Conservation (phyloP, 345 rosid species). For the Anacardium occidentale region DNA sequence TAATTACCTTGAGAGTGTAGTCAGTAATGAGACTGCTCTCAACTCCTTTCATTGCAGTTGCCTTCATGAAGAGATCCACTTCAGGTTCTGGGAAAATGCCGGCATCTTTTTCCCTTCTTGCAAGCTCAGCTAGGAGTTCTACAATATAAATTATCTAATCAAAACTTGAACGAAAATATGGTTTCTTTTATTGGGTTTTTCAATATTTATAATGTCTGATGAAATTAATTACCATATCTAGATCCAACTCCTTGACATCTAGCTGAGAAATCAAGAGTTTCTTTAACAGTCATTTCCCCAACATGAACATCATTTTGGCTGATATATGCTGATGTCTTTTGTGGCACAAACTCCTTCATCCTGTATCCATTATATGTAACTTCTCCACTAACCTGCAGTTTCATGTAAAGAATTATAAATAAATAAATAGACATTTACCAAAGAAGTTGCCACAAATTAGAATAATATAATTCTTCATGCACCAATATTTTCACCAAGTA, state of each 20-base stretch:
- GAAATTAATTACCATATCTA: conserved; percentile 59
- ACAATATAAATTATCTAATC: background rate
- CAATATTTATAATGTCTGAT: no score
- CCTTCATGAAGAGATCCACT: conserved; percentile 93
- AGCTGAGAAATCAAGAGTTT: conserved; percentile 90
- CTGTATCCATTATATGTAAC: conserved; percentile 69
- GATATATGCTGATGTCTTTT: conserved; percentile 86
- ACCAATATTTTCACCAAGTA: background rate
- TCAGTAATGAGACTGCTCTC: conserved; percentile 85
- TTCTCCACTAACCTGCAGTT: conserved; percentile 58
- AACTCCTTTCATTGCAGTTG: conserved; percentile 68
- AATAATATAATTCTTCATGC: background rate
- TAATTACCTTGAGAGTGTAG: conserved; percentile 77
- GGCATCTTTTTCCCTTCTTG: conserved; percentile 72
- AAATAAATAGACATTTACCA: background rate
- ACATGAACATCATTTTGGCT: conserved; percentile 92
- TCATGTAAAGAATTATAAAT: background rate
- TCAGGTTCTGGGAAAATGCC: conserved; percentile 83
- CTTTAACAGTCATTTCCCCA: conserved; percentile 88
- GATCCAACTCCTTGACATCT: conserved; percentile 91
- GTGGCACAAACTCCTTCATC: conserved; percentile 69
- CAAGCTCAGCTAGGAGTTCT: conserved; percentile 78
- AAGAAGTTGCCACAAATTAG: background rate
- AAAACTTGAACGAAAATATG: background rate
- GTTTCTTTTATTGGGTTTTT: background rate